Evolutionary conservation across 129 eudicot species (phyloP), one percentile per base, ranked within the genome.

Genomic region (Artemisia tridentata): DNA sequence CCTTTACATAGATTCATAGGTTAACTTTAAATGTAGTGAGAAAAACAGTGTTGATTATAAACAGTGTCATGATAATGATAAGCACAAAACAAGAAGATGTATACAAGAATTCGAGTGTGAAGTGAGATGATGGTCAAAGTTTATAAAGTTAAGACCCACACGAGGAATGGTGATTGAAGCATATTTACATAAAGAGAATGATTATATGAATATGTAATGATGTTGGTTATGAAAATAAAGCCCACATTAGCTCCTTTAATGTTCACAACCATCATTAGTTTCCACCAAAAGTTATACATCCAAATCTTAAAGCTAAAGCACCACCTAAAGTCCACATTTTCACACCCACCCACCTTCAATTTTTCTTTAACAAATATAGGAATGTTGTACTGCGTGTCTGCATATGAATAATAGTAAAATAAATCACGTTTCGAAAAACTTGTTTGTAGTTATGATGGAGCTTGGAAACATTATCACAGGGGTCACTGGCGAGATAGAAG

Each of bases 101-200:
- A 67, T 18, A 55, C n/a, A 58, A 59, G 60, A 27, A 13, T 65
- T 23, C 58, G 29, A 52, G 52, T 67, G 61, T 59, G 68, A 56
- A 47, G 52, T 68, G 71, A 69, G 71, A 60, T 70, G 71, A 77
- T 71, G 77, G 81, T 78, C 81, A 78, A 78, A 78, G 72, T 59
- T 29, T 78, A 63, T 70, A 63, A 77, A 78, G 72, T 71, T 71
- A 50, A 78, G 81, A 78, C 81, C 81, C 81, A 72, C 81, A 78
- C 81, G 81, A 78, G 81, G 81, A 71, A 63, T 64, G 77, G 59
- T 78, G 81, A 78, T 78, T 71, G 77, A 71, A 71, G 72, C 81
- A 78, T 53, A 54, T 71, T 71, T 71, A 71, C 72, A 63, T 78
- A 71, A 53, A 78, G 58, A 23, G 77, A 71, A 78, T 78, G 81